Evolutionary conservation across 208 protist genomes (phyloP).

Genomic region (Leishmania guyanensis): DNA sequence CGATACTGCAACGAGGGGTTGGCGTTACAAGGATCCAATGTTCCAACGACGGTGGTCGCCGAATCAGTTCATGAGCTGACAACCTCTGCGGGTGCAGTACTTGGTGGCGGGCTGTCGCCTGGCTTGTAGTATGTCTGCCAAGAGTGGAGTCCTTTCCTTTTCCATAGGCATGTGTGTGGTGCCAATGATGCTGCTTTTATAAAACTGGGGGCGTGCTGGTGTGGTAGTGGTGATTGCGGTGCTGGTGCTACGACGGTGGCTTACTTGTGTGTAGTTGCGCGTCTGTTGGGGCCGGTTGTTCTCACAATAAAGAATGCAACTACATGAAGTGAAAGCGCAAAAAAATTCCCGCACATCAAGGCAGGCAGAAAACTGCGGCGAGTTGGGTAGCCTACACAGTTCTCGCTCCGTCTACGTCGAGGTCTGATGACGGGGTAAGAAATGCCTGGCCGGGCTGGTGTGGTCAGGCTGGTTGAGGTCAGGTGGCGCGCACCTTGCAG

Average conservation of each 20-base stretch:
- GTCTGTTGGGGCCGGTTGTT: not conserved
- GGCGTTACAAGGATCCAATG: constrained; percentile 79
- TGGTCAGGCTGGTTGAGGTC: not conserved
- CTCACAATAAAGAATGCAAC: not conserved
- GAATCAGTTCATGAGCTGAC: constrained; percentile 86
- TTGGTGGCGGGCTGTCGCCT: not conserved
- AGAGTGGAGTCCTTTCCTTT: not conserved
- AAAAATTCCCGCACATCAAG: not conserved
- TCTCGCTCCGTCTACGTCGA: not conserved
- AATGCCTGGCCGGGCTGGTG: not conserved
- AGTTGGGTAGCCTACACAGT: not conserved
- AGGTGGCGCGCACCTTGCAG: not conserved
- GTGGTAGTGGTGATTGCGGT: not conserved
- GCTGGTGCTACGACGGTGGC: not conserved
- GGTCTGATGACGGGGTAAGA: not conserved
- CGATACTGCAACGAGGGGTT: constrained; percentile 55
- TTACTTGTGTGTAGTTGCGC: not conserved
- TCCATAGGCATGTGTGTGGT: not conserved
- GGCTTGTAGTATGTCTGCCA: not conserved
- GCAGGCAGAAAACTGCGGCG: not conserved
- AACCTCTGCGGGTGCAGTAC: not conserved
- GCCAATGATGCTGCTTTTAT: not conserved
- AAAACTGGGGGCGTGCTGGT: not conserved
- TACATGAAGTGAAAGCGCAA: not conserved
- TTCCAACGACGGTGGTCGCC: constrained; percentile 86